phyloP scores from a whole-genome alignment of 768 basidiomycete species.

The Boletus bicolor region DNA sequence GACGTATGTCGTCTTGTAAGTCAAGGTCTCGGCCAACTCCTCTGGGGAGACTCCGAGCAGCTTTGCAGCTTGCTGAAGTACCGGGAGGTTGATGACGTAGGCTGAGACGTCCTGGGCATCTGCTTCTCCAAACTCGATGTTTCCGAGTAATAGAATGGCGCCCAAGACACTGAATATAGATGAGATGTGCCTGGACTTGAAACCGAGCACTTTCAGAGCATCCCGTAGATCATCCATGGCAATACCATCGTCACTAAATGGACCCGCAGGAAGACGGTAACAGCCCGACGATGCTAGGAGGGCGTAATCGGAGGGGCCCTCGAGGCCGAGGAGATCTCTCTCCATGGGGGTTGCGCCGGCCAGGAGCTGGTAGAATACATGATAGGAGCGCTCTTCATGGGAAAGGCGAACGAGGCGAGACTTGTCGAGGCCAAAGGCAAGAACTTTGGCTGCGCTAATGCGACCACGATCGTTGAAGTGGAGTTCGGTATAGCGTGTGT shows the following conservation, averaged over 20 bases:
- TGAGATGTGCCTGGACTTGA: slow-evolving; percentile 56
- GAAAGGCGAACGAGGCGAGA: slow-evolving; percentile 50
- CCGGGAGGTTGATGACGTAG: slow-evolving; percentile 41
- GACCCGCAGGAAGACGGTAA: slow-evolving; percentile 62
- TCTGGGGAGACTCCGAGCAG: slow-evolving; percentile 53
- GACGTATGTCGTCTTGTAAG: slow-evolving; percentile 55
- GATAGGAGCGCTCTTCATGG: slow-evolving; percentile 62
- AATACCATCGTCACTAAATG: slow-evolving; percentile 58
- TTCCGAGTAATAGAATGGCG: slow-evolving; percentile 56
- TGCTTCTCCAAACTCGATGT: slow-evolving; percentile 55
- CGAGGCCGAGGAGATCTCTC: slow-evolving; percentile 49
- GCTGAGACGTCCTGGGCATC: slow-evolving; percentile 55
- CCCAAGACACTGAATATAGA: slow-evolving; percentile 53
- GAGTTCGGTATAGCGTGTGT: slow-evolving; percentile 57
- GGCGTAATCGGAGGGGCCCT: slow-evolving; percentile 57
- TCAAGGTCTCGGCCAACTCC: slow-evolving; percentile 51
- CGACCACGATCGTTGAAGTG: slow-evolving; percentile 58
- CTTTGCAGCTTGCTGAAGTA: slow-evolving; percentile 48
- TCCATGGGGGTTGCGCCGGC: slow-evolving; percentile 56
- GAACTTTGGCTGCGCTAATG: slow-evolving; percentile 53
- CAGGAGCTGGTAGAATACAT: slow-evolving; percentile 64
- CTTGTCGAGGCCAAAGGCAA: slow-evolving; percentile 64
- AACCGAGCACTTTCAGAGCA: slow-evolving; percentile 54
- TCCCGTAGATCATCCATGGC: slow-evolving; percentile 57
- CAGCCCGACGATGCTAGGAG: slow-evolving; percentile 58